These are phyloP conservation scores for Plasmodium yoelii DNA, from an alignment of 169 alveolate species.

Conservation along the genomic window DNA sequence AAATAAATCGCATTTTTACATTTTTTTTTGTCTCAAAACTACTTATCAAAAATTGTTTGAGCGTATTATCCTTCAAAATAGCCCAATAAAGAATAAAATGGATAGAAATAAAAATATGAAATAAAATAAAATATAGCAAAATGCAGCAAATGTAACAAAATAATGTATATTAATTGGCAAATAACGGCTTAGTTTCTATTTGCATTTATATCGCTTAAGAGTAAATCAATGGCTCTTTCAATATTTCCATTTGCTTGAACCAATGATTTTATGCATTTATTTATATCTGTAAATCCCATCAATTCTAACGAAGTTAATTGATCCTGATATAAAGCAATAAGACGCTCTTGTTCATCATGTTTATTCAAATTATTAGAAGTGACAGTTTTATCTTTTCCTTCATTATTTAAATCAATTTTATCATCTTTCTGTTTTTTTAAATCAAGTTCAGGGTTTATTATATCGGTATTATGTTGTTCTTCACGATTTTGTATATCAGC, in stretches of 20 bases:
- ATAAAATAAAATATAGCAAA: too few relatives aligned
- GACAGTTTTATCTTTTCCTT: background rate
- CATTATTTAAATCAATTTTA: background rate
- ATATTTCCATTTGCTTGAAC: slow-evolving; percentile 88
- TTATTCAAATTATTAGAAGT: slow-evolving; percentile 4
- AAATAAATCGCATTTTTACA: too few relatives aligned
- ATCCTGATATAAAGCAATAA: slow-evolving; percentile 21
- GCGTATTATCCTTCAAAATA: too few relatives aligned
- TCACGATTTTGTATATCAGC: too few relatives aligned
- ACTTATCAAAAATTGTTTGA: too few relatives aligned
- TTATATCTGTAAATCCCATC: slow-evolving; percentile 88
- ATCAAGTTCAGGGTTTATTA: background rate
- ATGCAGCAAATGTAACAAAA: too few relatives aligned
- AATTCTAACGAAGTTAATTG: slow-evolving; percentile 84
- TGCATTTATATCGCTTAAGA: slow-evolving; percentile 79
- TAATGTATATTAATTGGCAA: too few relatives aligned
- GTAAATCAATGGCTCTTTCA: slow-evolving; percentile 85
- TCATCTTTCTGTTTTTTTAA: background rate
- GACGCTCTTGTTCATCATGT: background rate
- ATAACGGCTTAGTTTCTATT: slow-evolving; percentile 19
- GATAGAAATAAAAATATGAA: too few relatives aligned
- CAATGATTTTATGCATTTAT: slow-evolving; percentile 85
- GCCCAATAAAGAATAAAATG: too few relatives aligned
- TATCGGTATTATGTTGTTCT: background rate
- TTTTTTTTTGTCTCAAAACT: too few relatives aligned